Evolutionary conservation across 495 filamentous ascomycete species (phyloP), one percentile per base, ranked within the genome.

Genomic region (Aspergillus baeticus): DNA sequence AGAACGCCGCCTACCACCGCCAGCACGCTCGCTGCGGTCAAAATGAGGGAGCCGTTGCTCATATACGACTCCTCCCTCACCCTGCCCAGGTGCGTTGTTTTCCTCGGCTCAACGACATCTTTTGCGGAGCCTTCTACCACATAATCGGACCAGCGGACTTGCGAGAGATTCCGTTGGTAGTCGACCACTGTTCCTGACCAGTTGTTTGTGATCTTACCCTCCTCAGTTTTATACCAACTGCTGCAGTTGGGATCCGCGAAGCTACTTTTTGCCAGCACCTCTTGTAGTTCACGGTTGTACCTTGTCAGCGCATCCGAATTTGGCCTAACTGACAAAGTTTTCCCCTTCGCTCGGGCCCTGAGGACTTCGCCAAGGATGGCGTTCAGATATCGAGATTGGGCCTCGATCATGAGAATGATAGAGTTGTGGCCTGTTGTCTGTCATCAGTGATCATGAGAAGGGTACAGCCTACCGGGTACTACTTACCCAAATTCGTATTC

Each of bases 331-430:
- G 65, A 46, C 6, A 84, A 61, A 0, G 63, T 61, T 18, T 71
- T 58, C 11, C 78, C 75, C 8, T 63, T 56, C 6, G 53, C 53
- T 20, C 72, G 63, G 11, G 77, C 74, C 11, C 56, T 63, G 3
- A 79, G 61, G 2, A 82, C 64, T 37, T 64, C 63, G 7, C 50
- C 48, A 31, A 83, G 67, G 36, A 84, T 57, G 0, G 66, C 64
- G 53, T 76, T 79, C 54, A 84, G 65, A 57, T 83, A 85, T 2
- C 72, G 65, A 6, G 72, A 73, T 58, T 85, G 80, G 0, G 79
- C 76, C 60, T 86, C 83, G 54, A 84, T 84, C 80, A 83, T 84
- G 26, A 84, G 67, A 34, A 84, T 78, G 45, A 85, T 81, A 45
- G 72, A 76, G 46, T 78, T 82, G 57, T 83, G 80, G 0, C 70